Evolutionary conservation across 768 basidiomycete species (phyloP), one percentile per base, ranked within the genome.

Genomic region (Cantharellus anzutake): DNA sequence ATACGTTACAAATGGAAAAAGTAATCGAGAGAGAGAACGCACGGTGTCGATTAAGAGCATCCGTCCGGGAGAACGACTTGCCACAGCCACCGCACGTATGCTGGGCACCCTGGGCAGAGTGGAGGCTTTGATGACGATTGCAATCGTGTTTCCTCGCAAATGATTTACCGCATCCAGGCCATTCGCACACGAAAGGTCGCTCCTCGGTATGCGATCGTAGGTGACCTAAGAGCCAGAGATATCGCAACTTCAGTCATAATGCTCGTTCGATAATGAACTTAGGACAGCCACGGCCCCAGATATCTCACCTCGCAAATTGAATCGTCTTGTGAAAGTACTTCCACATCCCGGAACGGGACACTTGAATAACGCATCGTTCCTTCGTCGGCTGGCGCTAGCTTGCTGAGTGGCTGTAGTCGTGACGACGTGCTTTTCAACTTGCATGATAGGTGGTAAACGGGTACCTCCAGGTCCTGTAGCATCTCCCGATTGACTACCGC

Each of bases 111-210:
- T 90, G 86, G 52, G 84, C 80, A 11, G 82, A 80, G 65, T 97
- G 92, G 3, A 97, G 75, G 2, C 88, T 86, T 72, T 91, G 88
- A 68, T 94, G 92, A 41, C 92, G 84, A 84, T 96, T 96, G 86
- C 91, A 94, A 68, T 97, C 92, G 70, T 97, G 92, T 69, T 93
- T 89, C 51, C 92, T 79, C 57, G 92, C 92, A 69, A 96, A 94
- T 35, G 88, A 85, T 69, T 96, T 97, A 68, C 85, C 86, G 70
- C 92, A 97, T 39, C 90, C 91, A 7, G 88, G 86, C 79, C 86
- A 92, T 61, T 88, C 84, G 70, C 92, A 96, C 61, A 88, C 80
- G 71, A 90, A 97, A 42, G 92, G 92, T 59, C 91, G 77, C 71
- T 96, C 91, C 70, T 94, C 91, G 4, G 91, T 94, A 71, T 97